These are phyloP conservation scores for Penicillium crystallinum DNA, from an alignment of 495 filamentous ascomycete species.

Conservation along the genomic window DNA sequence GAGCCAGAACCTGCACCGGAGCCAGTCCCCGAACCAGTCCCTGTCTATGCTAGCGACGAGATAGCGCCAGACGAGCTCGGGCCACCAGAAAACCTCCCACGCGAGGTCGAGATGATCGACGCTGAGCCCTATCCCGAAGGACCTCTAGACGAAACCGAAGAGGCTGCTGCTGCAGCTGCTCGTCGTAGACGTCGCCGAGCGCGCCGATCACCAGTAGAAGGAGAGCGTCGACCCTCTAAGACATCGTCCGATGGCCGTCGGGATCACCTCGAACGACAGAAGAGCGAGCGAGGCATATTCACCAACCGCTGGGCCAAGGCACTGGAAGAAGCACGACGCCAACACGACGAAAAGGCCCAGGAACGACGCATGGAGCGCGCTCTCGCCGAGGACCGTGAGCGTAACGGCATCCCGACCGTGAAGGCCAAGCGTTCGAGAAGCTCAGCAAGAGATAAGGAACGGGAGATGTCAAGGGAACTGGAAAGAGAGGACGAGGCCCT, in stretches of 20 bases:
- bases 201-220: constrained; percentile 20
- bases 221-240: constrained; percentile 34
- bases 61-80: constrained; percentile 6
- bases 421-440: constrained; percentile 13
- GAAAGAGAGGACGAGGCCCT: constrained; percentile 16
- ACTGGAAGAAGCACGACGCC: constrained; percentile 35
- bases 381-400: constrained; percentile 19
- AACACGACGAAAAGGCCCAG: constrained; percentile 34
- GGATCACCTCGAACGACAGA: constrained; percentile 27
- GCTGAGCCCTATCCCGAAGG: constrained; percentile 7
- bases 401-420: constrained; percentile 14
- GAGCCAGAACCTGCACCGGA: constrained; percentile 1
- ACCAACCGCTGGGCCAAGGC: constrained; percentile 39
- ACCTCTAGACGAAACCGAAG: constrained; percentile 9
- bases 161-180: constrained; percentile 9
- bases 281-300: constrained; percentile 32
- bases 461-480: constrained; percentile 3
- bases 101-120: neutral
- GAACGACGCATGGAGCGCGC: constrained; percentile 13
- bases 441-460: constrained; percentile 14
- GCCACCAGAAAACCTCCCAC: constrained; percentile 6
- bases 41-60: constrained; percentile 9
- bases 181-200: constrained; percentile 28
- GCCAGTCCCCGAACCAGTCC: neutral
- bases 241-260: constrained; percentile 35